Evolutionary conservation across 2,329 filamentous ascomycete genomes (phyloP), one percentile per base, ranked within the genome.

Genomic region (Dothistroma pini): DNA sequence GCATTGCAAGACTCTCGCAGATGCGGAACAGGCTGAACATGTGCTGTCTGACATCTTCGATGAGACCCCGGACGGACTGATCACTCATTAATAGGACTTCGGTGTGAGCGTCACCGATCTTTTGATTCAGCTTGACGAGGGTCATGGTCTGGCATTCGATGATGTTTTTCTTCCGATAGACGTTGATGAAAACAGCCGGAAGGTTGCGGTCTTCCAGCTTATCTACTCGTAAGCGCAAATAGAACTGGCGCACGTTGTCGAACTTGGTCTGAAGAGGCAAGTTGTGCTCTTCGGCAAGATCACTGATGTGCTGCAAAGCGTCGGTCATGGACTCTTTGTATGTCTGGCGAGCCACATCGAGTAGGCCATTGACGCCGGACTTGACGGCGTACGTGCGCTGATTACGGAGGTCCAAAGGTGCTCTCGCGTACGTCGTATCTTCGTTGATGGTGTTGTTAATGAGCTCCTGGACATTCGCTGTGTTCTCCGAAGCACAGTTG

Each of bases 361-460:
- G 84, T 59, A 97, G 83, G 2, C 90, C 90, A 68, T 91, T 92
- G 48, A 95, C 86, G 0, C 91, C 90, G 51, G 91, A 86, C 83
- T 89, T 95, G 34, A 97, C 88, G 22, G 93, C 93, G 77, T 96
- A 97, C 0, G 89, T 90, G 64, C 93, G 83, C 72, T 97, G 93
- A 63, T 97, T 96, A 14, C 93, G 85, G 59, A 96, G 80, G 63
- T 97, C 93, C 4, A 97, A 81, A 0, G 95, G 89, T 22, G 88
- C 86, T 52, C 83, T 90, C 61, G 90, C 89, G 67, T 89, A 96
- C 0, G 82, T 84, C 0, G 92, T 90, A 71, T 96, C 90, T 9
- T 89, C 84, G 65, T 97, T 95, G 67, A 99, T 87, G 0, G 85
- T 85, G 14, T 80, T 77, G 50, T 84, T 78, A 56, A 99, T 92